Conservation (phyloP, 148 eudicot species). For the Silene conica region DNA sequence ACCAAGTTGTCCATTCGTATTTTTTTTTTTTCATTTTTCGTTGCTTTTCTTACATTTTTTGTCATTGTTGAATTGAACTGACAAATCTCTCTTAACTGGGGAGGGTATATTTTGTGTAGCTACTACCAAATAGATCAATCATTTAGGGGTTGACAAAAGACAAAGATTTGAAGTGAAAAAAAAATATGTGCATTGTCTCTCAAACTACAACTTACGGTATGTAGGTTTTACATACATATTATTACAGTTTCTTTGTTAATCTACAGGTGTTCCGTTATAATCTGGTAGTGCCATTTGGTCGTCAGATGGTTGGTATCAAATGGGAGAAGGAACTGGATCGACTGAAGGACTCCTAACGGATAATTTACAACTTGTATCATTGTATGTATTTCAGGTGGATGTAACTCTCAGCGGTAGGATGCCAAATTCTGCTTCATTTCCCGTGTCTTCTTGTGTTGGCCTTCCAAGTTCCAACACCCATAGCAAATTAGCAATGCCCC, state of each 20-base stretch:
- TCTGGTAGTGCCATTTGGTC: conserved; percentile 89
- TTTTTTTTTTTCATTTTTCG: too few relatives aligned
- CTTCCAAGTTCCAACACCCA: not conserved
- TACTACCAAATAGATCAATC: too few relatives aligned
- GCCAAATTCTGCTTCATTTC: not conserved
- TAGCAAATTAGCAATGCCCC: not conserved
- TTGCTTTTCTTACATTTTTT: too few relatives aligned
- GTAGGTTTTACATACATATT: not conserved
- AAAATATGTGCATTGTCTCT: too few relatives aligned
- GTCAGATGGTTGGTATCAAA: conserved; percentile 63
- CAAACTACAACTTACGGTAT: too few relatives aligned
- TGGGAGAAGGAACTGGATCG: conserved; percentile 68
- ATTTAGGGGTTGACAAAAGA: too few relatives aligned
- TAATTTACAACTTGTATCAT: not conserved
- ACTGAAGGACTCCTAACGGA: conserved; percentile 26
- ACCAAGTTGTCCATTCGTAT: too few relatives aligned
- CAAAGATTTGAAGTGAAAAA: too few relatives aligned
- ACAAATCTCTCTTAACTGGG: too few relatives aligned
- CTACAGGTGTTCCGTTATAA: conserved; percentile 79
- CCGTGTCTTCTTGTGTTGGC: not conserved
- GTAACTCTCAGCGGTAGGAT: not conserved
- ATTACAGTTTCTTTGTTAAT: not conserved
- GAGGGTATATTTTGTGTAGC: too few relatives aligned
- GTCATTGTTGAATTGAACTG: too few relatives aligned
- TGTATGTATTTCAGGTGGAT: too few relatives aligned